A percentile compares a stretch with the other conserved stretches of the same genome.
phyloP scores from a whole-genome alignment of 352 stramenopile species.

The Phytophthora syringae region DNA sequence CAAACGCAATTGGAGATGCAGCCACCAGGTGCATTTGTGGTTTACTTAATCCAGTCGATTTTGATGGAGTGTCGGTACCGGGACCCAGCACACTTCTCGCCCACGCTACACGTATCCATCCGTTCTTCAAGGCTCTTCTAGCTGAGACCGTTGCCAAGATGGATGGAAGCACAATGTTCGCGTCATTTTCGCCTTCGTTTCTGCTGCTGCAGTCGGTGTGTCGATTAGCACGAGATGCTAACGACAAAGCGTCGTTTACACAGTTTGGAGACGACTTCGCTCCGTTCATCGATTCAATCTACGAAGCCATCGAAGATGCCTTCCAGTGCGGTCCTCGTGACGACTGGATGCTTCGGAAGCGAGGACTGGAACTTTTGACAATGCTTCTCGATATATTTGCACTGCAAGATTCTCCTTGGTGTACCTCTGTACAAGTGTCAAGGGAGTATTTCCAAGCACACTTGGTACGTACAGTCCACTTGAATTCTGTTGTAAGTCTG shows the following conservation, averaged over 20 bases:
- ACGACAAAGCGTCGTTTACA: slow-evolving; percentile 28
- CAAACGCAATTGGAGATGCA: slow-evolving; percentile 52
- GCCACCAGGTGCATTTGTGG: slow-evolving; percentile 56
- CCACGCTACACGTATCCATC: slow-evolving; percentile 43
- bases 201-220: slow-evolving; percentile 51
- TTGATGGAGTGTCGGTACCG: slow-evolving; percentile 51
- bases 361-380: slow-evolving; percentile 57
- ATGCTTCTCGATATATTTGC: slow-evolving; percentile 55
- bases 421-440: slow-evolving; percentile 8
- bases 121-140: slow-evolving; percentile 50
- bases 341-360: slow-evolving; percentile 63
- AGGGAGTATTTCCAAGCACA: slow-evolving; percentile 42
- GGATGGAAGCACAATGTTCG: slow-evolving; percentile 54
- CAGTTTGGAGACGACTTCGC: slow-evolving; percentile 42
- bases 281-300: slow-evolving; percentile 47
- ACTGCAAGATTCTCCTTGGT: slow-evolving; percentile 31
- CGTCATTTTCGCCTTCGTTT: slow-evolving; percentile 54
- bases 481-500: neutral
- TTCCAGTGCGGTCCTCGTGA: slow-evolving; percentile 57
- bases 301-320: slow-evolving; percentile 65
- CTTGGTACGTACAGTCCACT: slow-evolving; percentile 30
- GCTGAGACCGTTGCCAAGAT: slow-evolving; percentile 39
- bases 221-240: slow-evolving; percentile 37
- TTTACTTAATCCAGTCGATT: slow-evolving; percentile 56
- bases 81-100: slow-evolving; percentile 27